Conservation (phyloP, 805 yeast genomes). For the Metschnikowia matae region DNA sequence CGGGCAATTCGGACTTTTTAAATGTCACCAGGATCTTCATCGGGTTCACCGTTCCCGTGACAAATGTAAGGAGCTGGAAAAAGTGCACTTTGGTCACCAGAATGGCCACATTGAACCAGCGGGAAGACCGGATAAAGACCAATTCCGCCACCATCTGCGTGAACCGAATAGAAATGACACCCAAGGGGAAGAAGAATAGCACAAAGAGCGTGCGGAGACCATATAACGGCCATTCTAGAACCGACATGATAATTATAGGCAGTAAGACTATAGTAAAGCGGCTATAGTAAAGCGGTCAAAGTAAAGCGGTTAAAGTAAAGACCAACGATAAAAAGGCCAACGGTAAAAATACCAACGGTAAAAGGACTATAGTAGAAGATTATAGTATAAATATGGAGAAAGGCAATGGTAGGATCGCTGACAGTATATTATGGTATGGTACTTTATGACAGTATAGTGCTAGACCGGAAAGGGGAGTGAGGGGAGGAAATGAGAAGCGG, state of each 20-base stretch:
- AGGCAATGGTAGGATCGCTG: no score
- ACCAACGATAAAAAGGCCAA: no score
- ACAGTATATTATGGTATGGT: no score
- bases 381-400: no score
- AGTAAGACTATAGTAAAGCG: no score
- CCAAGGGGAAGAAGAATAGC: constrained; percentile 21
- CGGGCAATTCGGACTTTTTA: constrained; percentile 35
- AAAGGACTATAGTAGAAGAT: no score
- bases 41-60: constrained; percentile 50
- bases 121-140: constrained; percentile 28
- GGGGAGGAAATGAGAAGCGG: no score
- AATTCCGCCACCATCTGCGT: constrained; percentile 42
- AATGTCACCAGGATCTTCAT: constrained; percentile 49
- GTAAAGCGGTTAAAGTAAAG: no score
- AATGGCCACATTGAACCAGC: constrained; percentile 38
- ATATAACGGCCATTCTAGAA: constrained; percentile 10
- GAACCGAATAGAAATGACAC: constrained; percentile 38
- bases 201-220: constrained; percentile 22
- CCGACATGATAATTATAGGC: background rate
- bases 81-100: constrained; percentile 57
- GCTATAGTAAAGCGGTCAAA: no score
- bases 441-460: no score
- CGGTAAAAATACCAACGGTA: no score
- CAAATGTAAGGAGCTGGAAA: constrained; percentile 48
- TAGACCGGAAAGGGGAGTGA: no score